Conservation (phyloP, 2,329 filamentous ascomycete species). For the Metarhizium anisopliae region DNA sequence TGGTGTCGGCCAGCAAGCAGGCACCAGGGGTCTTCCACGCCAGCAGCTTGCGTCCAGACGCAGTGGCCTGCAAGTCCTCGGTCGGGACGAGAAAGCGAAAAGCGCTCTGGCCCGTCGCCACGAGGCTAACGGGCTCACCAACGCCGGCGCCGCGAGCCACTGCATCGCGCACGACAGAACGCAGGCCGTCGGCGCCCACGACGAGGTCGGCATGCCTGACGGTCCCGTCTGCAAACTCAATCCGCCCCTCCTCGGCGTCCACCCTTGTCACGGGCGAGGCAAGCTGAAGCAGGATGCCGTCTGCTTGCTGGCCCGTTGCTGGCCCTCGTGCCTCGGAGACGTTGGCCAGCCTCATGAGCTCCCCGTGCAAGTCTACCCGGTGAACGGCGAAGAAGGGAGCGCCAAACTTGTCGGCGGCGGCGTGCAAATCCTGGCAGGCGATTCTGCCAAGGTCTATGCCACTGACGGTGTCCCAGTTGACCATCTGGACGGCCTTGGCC, state of each 20-base stretch:
- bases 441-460: conserved; percentile 1
- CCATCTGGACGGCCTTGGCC: conserved; percentile 1
- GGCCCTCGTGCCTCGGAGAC: not conserved
- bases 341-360: conserved; percentile 5
- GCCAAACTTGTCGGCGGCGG: not conserved
- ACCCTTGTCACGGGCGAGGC: not conserved
- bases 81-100: conserved; percentile 6
- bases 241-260: not conserved
- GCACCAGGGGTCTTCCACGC: not conserved
- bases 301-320: not conserved
- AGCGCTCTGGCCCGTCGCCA: not conserved
- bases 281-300: not conserved
- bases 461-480: not conserved
- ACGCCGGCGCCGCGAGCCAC: not conserved
- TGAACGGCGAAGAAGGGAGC: conserved; percentile 3
- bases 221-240: conserved; percentile 3
- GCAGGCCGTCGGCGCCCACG: conserved; percentile 5
- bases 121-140: not conserved
- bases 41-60: not conserved
- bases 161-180: conserved; percentile 2
- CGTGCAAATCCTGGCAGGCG: not conserved
- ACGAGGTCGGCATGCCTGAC: conserved; percentile 2
- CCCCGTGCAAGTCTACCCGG: conserved; percentile 5
- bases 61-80: not conserved
- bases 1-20: conserved; percentile 3